phyloP scores from a whole-genome alignment of 2,329 filamentous ascomycete genomes.

The Fusarium sp. region DNA sequence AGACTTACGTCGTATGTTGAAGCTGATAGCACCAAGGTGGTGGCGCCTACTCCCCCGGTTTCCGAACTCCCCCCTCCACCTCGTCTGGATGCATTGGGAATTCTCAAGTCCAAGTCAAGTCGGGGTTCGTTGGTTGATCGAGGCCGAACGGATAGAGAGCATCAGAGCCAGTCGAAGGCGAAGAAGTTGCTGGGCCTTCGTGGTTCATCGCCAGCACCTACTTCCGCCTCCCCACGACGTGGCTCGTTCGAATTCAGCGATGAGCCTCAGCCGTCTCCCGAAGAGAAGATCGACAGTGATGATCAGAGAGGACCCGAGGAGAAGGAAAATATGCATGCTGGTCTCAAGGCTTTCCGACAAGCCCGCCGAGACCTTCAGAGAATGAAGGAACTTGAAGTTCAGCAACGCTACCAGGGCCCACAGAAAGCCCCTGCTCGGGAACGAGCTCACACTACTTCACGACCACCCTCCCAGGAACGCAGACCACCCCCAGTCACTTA shows the following conservation, averaged over 20 bases:
- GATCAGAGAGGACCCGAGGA: slow-evolving; percentile 48
- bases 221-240: slow-evolving; percentile 59
- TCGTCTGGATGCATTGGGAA: slow-evolving; percentile 73
- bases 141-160: slow-evolving; percentile 59
- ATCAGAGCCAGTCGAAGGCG: slow-evolving; percentile 65
- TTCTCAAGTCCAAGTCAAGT: slow-evolving; percentile 78
- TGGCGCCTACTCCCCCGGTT: slow-evolving; percentile 44
- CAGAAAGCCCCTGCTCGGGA: slow-evolving; percentile 34
- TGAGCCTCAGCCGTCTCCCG: slow-evolving; percentile 32
- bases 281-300: slow-evolving; percentile 38
- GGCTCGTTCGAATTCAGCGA: slow-evolving; percentile 43
- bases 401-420: slow-evolving; percentile 58
- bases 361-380: slow-evolving; percentile 71
- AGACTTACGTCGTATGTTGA: slow-evolving; percentile 80
- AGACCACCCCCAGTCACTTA: slow-evolving; percentile 63
- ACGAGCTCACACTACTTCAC: slow-evolving; percentile 47
- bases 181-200: slow-evolving; percentile 75
- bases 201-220: slow-evolving; percentile 60
- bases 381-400: slow-evolving; percentile 68
- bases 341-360: slow-evolving; percentile 71
- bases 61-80: slow-evolving; percentile 60
- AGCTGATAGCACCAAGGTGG: slow-evolving; percentile 64
- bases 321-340: slow-evolving; percentile 63
- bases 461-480: slow-evolving; percentile 62
- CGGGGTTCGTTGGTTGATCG: slow-evolving; percentile 74